A percentile compares a stretch with the other conserved stretches of the same genome.
These are phyloP conservation scores for Cryptosporidium xiaoi DNA, from an alignment of 169 alveolate genomes.

Conservation along the genomic window DNA sequence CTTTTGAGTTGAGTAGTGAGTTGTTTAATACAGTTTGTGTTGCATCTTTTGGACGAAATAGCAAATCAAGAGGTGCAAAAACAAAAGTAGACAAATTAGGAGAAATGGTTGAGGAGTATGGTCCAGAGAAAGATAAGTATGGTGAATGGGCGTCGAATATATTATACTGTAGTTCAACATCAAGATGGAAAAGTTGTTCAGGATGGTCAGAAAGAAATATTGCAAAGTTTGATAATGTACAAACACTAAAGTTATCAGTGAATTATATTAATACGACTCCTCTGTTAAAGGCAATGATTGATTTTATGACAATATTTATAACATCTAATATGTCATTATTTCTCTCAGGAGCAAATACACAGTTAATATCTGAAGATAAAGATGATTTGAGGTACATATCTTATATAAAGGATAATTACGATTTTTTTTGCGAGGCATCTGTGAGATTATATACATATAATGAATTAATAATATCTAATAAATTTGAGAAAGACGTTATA, in stretches of 20 bases:
- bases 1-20: constrained; percentile 24
- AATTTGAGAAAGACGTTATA: not conserved
- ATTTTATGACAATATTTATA: constrained; percentile 44
- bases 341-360: constrained; percentile 37
- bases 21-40: constrained; percentile 61
- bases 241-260: not conserved
- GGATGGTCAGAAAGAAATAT: constrained; percentile 3
- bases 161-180: constrained; percentile 47
- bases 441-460: constrained; percentile 1
- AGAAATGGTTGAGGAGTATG: no score
- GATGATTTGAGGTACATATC: constrained; percentile 14
- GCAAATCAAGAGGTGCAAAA: constrained; percentile 1
- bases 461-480: not conserved
- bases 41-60: constrained; percentile 47
- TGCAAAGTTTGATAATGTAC: not conserved
- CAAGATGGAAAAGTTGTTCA: constrained; percentile 41
- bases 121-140: not conserved
- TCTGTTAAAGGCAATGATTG: constrained; percentile 32
- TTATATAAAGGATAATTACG: not conserved
- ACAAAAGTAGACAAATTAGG: not conserved
- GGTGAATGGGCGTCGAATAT: constrained; percentile 28
- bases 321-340: constrained; percentile 27
- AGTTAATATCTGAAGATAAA: constrained; percentile 20
- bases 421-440: constrained; percentile 45
- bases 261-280: constrained; percentile 20